Evolutionary conservation across 192 early-diverging fungal genomes (phyloP).

Genomic region (Dispira simplex): DNA sequence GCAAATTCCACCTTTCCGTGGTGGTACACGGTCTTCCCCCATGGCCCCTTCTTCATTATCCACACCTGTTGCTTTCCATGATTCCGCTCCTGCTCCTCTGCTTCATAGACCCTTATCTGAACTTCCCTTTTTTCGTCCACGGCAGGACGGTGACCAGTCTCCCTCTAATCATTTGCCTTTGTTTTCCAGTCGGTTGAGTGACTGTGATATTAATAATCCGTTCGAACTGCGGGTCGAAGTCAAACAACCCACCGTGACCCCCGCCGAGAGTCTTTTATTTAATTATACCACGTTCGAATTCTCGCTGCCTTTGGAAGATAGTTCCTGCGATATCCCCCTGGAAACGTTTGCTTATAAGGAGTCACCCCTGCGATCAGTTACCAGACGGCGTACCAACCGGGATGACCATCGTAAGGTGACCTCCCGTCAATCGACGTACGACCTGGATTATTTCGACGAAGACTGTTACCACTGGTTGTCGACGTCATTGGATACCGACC

Average conservation of each 20-base stretch:
- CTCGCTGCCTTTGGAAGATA: not conserved
- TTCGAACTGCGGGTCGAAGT: not conserved
- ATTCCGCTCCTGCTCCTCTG: not conserved
- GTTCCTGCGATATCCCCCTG: not conserved
- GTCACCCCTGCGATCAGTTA: not conserved
- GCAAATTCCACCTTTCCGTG: conserved; percentile 8
- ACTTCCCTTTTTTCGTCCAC: not conserved
- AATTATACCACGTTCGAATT: not conserved
- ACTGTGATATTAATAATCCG: not conserved
- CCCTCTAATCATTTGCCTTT: not conserved
- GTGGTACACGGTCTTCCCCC: not conserved
- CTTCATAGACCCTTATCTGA: not conserved
- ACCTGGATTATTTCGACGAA: not conserved
- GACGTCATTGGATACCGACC: not conserved
- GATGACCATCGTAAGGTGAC: not conserved
- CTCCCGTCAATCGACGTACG: not conserved
- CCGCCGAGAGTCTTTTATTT: not conserved
- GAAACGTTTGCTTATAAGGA: conserved; percentile 7
- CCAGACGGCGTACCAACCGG: not conserved
- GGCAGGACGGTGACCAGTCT: not conserved
- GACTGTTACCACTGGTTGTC: not conserved
- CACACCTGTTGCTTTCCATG: not conserved
- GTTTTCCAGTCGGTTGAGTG: not conserved
- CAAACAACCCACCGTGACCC: not conserved
- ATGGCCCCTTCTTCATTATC: not conserved